phyloP scores from a whole-genome alignment of 148 eudicot genomes.

The Selenicereus undatus region DNA sequence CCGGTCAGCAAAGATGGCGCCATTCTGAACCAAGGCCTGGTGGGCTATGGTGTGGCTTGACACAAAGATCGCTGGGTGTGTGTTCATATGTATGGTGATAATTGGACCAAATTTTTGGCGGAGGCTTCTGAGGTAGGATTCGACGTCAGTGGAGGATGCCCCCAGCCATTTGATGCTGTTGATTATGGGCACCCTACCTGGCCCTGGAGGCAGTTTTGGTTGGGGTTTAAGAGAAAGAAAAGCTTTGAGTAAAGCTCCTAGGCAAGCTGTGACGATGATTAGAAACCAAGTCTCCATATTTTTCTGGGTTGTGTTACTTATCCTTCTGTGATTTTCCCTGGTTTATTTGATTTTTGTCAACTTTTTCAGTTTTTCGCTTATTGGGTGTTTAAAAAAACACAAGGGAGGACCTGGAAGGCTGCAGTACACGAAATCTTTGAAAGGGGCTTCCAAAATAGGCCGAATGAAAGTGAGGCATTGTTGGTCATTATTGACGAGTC shows the following conservation, averaged over 20 bases:
- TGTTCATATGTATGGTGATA: slow-evolving; percentile 33
- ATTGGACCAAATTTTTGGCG: slow-evolving; percentile 45
- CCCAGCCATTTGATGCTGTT: not conserved
- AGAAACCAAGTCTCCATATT: slow-evolving; percentile 18
- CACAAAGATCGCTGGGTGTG: slow-evolving; percentile 39
- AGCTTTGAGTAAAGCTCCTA: not conserved
- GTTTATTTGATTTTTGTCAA: no score
- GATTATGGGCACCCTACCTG: not conserved
- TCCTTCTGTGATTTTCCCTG: not conserved
- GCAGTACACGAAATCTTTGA: no score
- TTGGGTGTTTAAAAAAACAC: no score
- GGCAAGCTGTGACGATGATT: not conserved
- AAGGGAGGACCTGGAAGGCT: no score
- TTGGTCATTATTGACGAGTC: no score
- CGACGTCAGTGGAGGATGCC: slow-evolving; percentile 37
- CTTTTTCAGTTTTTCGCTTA: no score
- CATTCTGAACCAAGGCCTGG: slow-evolving; percentile 52
- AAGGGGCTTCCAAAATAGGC: no score
- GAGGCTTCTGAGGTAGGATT: slow-evolving; percentile 34
- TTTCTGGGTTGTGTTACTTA: not conserved
- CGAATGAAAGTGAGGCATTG: no score
- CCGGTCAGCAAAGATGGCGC: slow-evolving; percentile 63
- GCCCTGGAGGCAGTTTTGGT: not conserved
- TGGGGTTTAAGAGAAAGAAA: not conserved
- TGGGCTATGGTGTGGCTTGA: slow-evolving; percentile 46